Conservation (phyloP, 805 yeast species). For the Yarrowia sp. region DNA sequence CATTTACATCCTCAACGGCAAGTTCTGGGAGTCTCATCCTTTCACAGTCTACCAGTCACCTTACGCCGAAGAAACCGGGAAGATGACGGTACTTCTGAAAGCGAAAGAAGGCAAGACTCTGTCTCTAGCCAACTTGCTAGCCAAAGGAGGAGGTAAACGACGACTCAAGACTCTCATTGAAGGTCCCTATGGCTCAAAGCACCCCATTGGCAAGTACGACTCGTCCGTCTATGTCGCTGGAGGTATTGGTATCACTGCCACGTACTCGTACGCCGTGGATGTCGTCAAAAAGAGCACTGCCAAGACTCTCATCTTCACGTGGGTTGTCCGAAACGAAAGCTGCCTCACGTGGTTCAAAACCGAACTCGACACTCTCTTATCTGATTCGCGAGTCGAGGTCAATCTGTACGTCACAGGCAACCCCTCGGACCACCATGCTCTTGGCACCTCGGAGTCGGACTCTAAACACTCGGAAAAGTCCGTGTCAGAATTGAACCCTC, state of each 20-base stretch:
- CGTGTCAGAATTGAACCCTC: not conserved
- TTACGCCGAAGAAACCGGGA: conserved; percentile 1
- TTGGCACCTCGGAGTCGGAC: conserved; percentile 21
- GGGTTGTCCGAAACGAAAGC: conserved; percentile 64
- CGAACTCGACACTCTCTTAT: conserved; percentile 50
- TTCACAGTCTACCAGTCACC: conserved; percentile 56
- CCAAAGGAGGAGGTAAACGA: conserved; percentile 5
- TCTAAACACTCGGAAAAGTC: conserved; percentile 4
- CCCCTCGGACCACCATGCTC: not conserved
- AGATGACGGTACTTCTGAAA: conserved; percentile 32
- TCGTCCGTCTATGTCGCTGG: conserved; percentile 70
- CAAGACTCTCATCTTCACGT: conserved; percentile 57
- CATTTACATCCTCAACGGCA: conserved; percentile 62
- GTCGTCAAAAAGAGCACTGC: conserved; percentile 46
- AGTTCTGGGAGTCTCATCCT: conserved; percentile 79
- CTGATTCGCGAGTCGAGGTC: conserved; percentile 45
- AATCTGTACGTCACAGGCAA: conserved; percentile 41
- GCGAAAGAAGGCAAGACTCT: conserved; percentile 34
- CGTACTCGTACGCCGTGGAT: conserved; percentile 55
- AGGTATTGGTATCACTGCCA: conserved; percentile 76
- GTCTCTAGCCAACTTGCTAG: conserved; percentile 8
- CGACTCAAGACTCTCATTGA: conserved; percentile 51
- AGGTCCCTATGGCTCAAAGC: conserved; percentile 72
- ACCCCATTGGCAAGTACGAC: conserved; percentile 59
- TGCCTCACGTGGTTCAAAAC: conserved; percentile 57